These are phyloP conservation scores for Ophiostoma ips DNA, from an alignment of 2,329 filamentous ascomycete genomes.

Conservation along the genomic window DNA sequence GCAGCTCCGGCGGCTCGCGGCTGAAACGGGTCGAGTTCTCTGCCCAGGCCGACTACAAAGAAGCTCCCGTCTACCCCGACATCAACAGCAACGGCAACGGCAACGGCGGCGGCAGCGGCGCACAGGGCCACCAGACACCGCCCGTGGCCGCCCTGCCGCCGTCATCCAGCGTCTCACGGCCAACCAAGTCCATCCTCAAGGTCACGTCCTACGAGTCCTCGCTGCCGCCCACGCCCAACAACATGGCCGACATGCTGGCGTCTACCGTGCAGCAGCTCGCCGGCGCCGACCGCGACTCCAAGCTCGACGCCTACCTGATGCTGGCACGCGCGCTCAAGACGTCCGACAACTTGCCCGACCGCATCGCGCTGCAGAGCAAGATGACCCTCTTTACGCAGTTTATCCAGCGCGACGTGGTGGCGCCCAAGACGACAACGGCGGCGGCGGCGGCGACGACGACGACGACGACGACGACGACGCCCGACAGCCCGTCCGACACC, in stretches of 20 bases:
- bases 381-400: conserved; percentile 67
- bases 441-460: too few species aligned
- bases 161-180: conserved; percentile 24
- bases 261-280: conserved; percentile 72
- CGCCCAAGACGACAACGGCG: conserved; percentile 36
- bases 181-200: conserved; percentile 65
- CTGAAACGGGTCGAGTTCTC: conserved; percentile 46
- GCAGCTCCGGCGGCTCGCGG: conserved; percentile 28
- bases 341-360: conserved; percentile 69
- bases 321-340: conserved; percentile 62
- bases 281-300: conserved; percentile 54
- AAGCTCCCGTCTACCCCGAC: conserved; percentile 29
- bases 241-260: conserved; percentile 68
- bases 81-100: background rate
- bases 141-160: conserved; percentile 24
- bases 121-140: background rate
- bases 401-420: conserved; percentile 64
- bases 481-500: too few species aligned
- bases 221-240: conserved; percentile 31
- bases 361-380: conserved; percentile 58
- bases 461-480: too few species aligned
- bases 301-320: conserved; percentile 75
- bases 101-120: background rate
- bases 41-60: conserved; percentile 40
- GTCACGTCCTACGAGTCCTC: conserved; percentile 28